Percentiles rank a stretch among this genome's conserved stretches.
Evolutionary conservation across 768 basidiomycete species (phyloP).

Genomic region (Podaxis sp.): DNA sequence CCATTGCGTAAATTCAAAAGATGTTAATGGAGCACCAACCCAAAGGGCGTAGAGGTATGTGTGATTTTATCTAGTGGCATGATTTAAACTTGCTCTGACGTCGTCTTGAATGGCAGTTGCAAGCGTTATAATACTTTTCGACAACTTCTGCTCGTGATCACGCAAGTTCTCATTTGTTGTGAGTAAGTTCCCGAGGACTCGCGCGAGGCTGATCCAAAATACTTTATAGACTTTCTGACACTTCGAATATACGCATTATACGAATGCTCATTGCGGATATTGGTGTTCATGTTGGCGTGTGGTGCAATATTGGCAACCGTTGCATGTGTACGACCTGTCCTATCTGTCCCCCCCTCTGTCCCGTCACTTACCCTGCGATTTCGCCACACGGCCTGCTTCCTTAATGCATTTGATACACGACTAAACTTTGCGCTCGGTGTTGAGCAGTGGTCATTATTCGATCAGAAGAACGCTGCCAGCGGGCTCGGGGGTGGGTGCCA

Average conservation of each 20-base stretch:
- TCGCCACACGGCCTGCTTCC: no score
- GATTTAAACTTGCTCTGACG: neutral
- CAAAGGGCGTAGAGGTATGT: neutral
- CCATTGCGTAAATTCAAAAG: neutral
- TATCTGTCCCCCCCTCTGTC: neutral
- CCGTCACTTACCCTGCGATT: neutral
- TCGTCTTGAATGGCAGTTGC: constrained; percentile 28
- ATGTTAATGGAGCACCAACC: no score
- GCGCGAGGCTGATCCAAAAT: neutral
- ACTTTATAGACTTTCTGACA: constrained; percentile 33
- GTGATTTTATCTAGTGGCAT: neutral
- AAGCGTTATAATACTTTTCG: constrained; percentile 31
- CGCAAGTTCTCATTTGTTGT: constrained; percentile 45
- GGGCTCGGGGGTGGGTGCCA: constrained; percentile 28
- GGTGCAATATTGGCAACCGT: constrained; percentile 26
- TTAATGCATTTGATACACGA: neutral
- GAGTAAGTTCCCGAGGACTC: constrained; percentile 15
- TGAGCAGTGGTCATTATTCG: constrained; percentile 40
- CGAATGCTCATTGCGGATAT: constrained; percentile 30
- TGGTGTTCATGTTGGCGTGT: constrained; percentile 29
- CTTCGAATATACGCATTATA: constrained; percentile 50
- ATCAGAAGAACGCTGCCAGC: constrained; percentile 27
- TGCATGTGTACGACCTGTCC: constrained; percentile 28
- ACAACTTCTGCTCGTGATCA: constrained; percentile 36
- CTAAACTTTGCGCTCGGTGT: neutral